Evolutionary conservation across 495 filamentous ascomycete genomes (phyloP), one percentile per base, ranked within the genome.

Genomic region (Lasiosphaeria hispida): DNA sequence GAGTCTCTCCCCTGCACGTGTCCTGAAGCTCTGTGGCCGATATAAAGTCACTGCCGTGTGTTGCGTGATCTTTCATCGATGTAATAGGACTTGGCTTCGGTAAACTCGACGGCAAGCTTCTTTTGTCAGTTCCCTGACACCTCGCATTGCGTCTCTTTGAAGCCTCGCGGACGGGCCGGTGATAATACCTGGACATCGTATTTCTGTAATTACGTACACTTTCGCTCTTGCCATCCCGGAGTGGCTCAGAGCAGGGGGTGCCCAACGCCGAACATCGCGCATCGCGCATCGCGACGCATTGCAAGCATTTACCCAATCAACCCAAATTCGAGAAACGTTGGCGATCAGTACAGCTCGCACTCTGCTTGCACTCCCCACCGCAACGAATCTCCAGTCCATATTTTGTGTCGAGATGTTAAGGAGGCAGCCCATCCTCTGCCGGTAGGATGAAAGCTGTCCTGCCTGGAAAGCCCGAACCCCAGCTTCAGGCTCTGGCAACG

Each of bases 381-480:
- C 34, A 17, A 13, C 55, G 18, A 33, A 41, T 41, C 39, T 41
- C 39, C 35, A 37, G 35, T 18, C 34, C 33, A n/a, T 18, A 36
- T 15, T 33, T 13, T 19, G 48, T 35, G 39, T 47, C 55, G 55
- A 62, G 30, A 62, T 62, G 60, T 58, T 7, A 37, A 15, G 55
- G 34, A 37, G 39, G 19, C 55, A 52, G 33, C 15, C 50, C 13
- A 44, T 17, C 39, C 48, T 37, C 17, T 47, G 60, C 53, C 53
- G 48, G 60, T 62, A 70, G 76, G 65, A 84, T 84, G 81, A 76
- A 86, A 83, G 85, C 85, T 69, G 83, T 96, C 78, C 85, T 96
- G 71, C 93, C 93, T 66, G 93, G 93, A 72, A 86, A 86, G 82
- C 93, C 93, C 71, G 86, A 86, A 83, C 82, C 91, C 67, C 89